These are phyloP conservation scores for Podila minutissima DNA, from an alignment of 192 early-diverging fungal genomes.

Conservation along the genomic window DNA sequence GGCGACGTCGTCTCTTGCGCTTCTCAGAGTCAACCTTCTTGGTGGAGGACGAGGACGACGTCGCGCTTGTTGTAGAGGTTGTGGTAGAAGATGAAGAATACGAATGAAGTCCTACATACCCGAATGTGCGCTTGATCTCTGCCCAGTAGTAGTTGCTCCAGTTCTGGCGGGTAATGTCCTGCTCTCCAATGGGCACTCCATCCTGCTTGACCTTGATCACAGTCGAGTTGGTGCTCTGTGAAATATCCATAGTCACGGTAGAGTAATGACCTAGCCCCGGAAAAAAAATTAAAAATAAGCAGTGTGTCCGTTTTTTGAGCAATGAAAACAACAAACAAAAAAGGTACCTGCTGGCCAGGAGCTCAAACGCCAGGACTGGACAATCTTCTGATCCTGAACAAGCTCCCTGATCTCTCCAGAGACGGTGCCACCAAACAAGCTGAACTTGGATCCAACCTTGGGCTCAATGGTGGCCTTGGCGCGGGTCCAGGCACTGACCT, in stretches of 20 bases:
- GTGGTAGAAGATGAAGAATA: slow-evolving; percentile 20
- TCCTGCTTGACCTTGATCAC: slow-evolving; percentile 79
- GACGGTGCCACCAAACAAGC: slow-evolving; percentile 91
- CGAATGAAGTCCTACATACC: slow-evolving; percentile 67
- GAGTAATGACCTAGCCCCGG: slow-evolving; percentile 77
- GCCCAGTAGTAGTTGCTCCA: slow-evolving; percentile 96
- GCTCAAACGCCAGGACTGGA: slow-evolving; percentile 86
- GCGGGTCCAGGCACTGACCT: slow-evolving; percentile 85
- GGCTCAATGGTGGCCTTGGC: slow-evolving; percentile 71
- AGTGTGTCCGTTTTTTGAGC: background rate
- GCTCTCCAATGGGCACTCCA: slow-evolving; percentile 89
- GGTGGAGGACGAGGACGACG: slow-evolving; percentile 29
- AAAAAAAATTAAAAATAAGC: background rate
- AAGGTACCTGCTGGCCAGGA: slow-evolving; percentile 80
- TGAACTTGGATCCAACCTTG: slow-evolving; percentile 70
- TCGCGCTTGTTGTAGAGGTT: slow-evolving; percentile 8
- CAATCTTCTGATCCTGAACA: slow-evolving; percentile 80
- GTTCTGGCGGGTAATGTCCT: slow-evolving; percentile 84
- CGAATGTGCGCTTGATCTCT: slow-evolving; percentile 90
- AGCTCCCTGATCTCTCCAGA: slow-evolving; percentile 80
- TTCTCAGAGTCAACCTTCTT: slow-evolving; percentile 14
- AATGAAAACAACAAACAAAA: background rate
- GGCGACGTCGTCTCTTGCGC: slow-evolving; percentile 24
- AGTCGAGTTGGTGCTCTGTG: slow-evolving; percentile 73
- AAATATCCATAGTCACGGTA: slow-evolving; percentile 78